Conservation (phyloP, 2,329 filamentous ascomycete genomes). For the Nemania diffusa region DNA sequence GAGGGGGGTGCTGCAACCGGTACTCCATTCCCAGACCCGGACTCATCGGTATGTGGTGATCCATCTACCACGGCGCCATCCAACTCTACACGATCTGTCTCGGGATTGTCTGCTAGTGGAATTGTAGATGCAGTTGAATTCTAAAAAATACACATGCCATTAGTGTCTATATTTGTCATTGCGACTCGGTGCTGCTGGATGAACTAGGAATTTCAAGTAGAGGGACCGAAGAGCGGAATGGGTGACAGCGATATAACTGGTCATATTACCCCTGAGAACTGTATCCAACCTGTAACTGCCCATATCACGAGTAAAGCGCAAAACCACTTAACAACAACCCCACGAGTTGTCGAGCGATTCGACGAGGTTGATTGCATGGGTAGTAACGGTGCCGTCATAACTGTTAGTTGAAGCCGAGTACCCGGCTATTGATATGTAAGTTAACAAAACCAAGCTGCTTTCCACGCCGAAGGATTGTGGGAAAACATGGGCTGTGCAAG, state of each 20-base stretch:
- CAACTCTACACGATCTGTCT: not conserved
- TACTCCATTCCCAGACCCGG: not conserved
- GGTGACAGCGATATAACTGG: not conserved
- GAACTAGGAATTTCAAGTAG: not conserved
- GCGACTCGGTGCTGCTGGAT: not conserved
- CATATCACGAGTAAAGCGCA: slow-evolving; percentile 29
- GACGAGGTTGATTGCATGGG: slow-evolving; percentile 8
- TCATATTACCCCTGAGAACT: slow-evolving; percentile 18
- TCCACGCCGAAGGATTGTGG: not conserved
- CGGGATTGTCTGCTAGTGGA: not conserved
- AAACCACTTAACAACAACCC: slow-evolving; percentile 16
- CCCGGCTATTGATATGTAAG: not conserved
- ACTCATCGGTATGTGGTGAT: not conserved
- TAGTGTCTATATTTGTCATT: not conserved
- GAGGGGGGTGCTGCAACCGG: not conserved
- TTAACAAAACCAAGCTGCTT: not conserved
- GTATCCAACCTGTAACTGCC: slow-evolving; percentile 13
- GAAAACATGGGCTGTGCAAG: not conserved
- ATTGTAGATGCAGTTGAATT: not conserved
- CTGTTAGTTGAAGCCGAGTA: not conserved
- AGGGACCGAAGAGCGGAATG: not conserved
- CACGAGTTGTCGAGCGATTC: slow-evolving; percentile 5
- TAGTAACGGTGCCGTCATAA: slow-evolving; percentile 3
- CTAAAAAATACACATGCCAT: not conserved
- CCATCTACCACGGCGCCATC: not conserved